Percentiles rank a stretch among this genome's conserved stretches.
Evolutionary conservation across 1,139 yeast genomes (phyloP).

Genomic region (Arxiozyma slooffiae): DNA sequence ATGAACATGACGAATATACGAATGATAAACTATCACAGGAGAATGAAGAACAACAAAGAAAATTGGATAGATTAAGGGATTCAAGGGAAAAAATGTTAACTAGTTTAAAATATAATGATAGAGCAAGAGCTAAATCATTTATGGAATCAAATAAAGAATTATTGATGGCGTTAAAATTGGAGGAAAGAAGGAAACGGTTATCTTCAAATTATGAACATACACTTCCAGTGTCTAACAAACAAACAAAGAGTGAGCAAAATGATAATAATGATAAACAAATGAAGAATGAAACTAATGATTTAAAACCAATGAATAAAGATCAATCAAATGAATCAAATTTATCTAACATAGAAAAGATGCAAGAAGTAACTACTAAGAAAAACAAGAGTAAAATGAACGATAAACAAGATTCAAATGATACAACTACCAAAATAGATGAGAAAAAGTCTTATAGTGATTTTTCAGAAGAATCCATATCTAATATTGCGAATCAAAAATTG

Average conservation of each 20-base stretch:
- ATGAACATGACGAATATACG: constrained; percentile 1
- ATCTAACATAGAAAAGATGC: background rate
- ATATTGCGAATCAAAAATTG: background rate
- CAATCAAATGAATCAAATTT: background rate
- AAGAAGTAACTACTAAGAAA: background rate
- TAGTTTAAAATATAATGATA: constrained; percentile 28
- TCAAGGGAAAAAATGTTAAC: constrained; percentile 28
- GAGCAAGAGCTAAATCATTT: constrained; percentile 26
- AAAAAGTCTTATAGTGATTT: background rate
- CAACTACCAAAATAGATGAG: background rate
- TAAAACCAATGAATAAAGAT: background rate
- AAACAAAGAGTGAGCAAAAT: background rate
- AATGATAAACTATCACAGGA: constrained; percentile 1
- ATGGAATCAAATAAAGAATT: constrained; percentile 28
- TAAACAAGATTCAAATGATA: background rate
- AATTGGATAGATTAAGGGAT: constrained; percentile 27
- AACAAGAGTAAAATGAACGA: background rate
- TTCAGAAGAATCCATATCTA: background rate
- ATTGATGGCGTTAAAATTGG: constrained; percentile 27
- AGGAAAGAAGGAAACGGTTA: constrained; percentile 26
- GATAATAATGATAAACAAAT: background rate
- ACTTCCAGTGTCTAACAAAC: background rate
- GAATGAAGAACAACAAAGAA: constrained; percentile 16
- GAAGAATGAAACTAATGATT: background rate
- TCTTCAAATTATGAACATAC: constrained; percentile 11